Conservation (phyloP, 768 basidiomycete genomes). For the Mycena haematopus region DNA sequence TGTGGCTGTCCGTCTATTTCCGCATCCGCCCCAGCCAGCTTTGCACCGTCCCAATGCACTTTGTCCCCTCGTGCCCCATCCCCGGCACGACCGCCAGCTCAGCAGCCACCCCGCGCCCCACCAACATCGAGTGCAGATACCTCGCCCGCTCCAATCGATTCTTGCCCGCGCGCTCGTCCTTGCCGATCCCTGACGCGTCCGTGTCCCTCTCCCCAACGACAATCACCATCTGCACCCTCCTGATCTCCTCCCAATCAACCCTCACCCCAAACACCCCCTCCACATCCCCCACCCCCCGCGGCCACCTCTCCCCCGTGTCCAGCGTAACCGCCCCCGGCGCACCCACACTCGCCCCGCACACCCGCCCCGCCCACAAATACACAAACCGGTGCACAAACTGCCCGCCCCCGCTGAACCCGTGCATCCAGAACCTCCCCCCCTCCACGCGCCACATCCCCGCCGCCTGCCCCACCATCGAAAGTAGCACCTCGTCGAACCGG, state of each 20-base stretch:
- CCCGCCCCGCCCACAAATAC: constrained; percentile 30
- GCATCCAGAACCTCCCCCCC: constrained; percentile 28
- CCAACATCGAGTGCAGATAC: constrained; percentile 19
- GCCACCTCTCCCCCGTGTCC: constrained; percentile 21
- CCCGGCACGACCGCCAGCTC: constrained; percentile 23
- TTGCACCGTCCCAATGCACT: constrained; percentile 21
- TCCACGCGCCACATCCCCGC: constrained; percentile 28
- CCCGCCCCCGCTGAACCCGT: constrained; percentile 36
- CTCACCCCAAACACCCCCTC: constrained; percentile 15
- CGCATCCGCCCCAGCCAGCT: constrained; percentile 17
- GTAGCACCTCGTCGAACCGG: constrained; percentile 33
- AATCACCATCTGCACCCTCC: constrained; percentile 20
- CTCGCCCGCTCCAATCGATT: constrained; percentile 22
- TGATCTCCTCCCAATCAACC: constrained; percentile 24
- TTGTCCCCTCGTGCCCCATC: constrained; percentile 29
- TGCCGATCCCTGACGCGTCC: constrained; percentile 15
- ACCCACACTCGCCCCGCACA: constrained; percentile 30
- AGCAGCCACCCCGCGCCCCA: not conserved
- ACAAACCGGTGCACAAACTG: constrained; percentile 36
- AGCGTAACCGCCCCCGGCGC: constrained; percentile 29
- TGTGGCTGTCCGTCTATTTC: too few species aligned
- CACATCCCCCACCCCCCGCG: constrained; percentile 21
- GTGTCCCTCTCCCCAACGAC: constrained; percentile 33
- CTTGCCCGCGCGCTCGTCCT: constrained; percentile 20
- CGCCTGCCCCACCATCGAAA: constrained; percentile 34